Evolutionary conservation across 2,329 filamentous ascomycete species (phyloP), one percentile per base, ranked within the genome.

Genomic region (Fusarium paranaense): DNA sequence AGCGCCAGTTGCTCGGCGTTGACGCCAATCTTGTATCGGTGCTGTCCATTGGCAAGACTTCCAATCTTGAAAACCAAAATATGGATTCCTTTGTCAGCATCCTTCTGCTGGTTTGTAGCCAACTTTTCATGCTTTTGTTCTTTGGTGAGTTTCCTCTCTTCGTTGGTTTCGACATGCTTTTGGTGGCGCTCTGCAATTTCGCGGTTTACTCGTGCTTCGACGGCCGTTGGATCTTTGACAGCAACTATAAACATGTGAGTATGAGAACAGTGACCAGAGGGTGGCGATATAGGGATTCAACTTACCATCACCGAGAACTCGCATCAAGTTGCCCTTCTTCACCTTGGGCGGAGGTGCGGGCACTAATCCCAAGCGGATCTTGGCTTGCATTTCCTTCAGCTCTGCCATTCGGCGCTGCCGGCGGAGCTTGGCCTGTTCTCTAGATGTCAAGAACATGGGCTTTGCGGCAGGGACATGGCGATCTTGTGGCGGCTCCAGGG

Each of bases 271-370:
- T 22, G 27, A 50, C 35, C 9, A 25, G 8, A 50, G 37, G 18
- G 30, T 45, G 35, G 33, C 11, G 40, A 45, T 14, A 11, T 38
- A 38, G 18, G 50, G 37, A 33, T 10, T 27, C 2, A 18, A 95
- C 93, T 81, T 80, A 83, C 83, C 83, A 75, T 98, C 95, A 72
- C 97, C 97, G 65, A 98, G 88, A 33, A 99, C 97, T 67, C 95
- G 93, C 97, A 99, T 99, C 80, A 99, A 90, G 82, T 99, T 99
- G 67, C 93, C 94, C 83, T 97, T 97, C 85, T 98, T 98, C 76
- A 99, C 95, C 84, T 98, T 99, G 13, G 97, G 96, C 30, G 95
- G 93, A 32, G 95, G 95, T 22, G 96, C 94, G 4, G 95, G 95
- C 69, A 96, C 93, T 16, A 99, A 88, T 22, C 97, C 97, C 13